Percentiles rank a stretch among this genome's conserved stretches.
These are phyloP conservation scores for Grifola frondosa DNA, from an alignment of 1,284 basidiomycete genomes.

Conservation along the genomic window DNA sequence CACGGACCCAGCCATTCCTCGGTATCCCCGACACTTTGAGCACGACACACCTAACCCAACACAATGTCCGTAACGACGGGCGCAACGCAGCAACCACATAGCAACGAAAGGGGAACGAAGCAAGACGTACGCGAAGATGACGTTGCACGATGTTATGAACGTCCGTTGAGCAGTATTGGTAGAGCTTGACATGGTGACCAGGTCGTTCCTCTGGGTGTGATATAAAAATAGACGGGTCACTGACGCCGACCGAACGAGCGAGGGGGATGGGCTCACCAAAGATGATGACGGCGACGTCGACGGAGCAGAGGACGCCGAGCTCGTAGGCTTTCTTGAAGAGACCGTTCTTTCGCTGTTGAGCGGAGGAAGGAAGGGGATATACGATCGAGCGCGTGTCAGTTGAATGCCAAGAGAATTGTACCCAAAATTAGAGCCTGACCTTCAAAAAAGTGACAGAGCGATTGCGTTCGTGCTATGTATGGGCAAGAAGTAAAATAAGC, in stretches of 20 bases:
- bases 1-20: too few relatives aligned
- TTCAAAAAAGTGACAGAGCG: conserved; percentile 90
- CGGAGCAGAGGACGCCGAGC: conserved; percentile 75
- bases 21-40: too few relatives aligned
- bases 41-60: too few relatives aligned
- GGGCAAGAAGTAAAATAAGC: conserved; percentile 28
- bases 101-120: too few relatives aligned
- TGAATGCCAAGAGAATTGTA: conserved; percentile 32
- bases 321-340: conserved; percentile 92
- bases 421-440: conserved; percentile 47
- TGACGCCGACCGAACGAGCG: conserved; percentile 1
- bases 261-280: conserved; percentile 42
- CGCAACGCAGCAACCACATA: background rate
- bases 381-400: conserved; percentile 32
- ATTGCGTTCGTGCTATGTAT: conserved; percentile 82
- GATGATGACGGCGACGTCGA: conserved; percentile 70
- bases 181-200: conserved; percentile 56
- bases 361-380: conserved; percentile 26
- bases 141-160: conserved; percentile 46
- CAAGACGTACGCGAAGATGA: conserved; percentile 43
- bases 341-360: conserved; percentile 74
- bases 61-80: background rate
- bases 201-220: conserved; percentile 40
- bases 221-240: conserved; percentile 20
- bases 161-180: conserved; percentile 57